Evolutionary conservation across 2,329 filamentous ascomycete genomes (phyloP).

Genomic region (Apiospora arundinis): DNA sequence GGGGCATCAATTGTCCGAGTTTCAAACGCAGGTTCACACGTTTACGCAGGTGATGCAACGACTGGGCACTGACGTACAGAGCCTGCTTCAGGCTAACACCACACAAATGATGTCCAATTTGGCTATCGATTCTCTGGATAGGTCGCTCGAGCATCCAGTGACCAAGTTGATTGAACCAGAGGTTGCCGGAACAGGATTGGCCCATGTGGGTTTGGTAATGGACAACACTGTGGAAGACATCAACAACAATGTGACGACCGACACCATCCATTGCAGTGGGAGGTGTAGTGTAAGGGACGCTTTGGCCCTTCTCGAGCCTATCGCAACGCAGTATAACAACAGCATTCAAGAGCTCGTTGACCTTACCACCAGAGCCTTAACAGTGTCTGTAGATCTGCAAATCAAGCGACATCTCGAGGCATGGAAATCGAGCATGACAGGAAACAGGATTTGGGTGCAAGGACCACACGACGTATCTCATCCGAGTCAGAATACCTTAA

Average conservation of each 20-base stretch:
- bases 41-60: neutral
- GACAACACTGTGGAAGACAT: neutral
- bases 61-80: neutral
- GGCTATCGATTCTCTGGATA: neutral
- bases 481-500: neutral
- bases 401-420: neutral
- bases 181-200: too few relatives aligned
- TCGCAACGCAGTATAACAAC: neutral
- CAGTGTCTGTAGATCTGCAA: neutral
- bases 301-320: neutral
- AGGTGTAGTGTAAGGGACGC: neutral
- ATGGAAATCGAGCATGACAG: neutral
- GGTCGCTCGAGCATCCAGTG: neutral
- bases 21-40: neutral
- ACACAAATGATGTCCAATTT: neutral
- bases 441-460: neutral
- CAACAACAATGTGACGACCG: neutral
- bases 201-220: too few relatives aligned
- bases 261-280: neutral
- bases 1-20: neutral
- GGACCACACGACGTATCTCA: neutral
- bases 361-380: neutral
- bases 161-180: neutral
- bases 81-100: neutral
- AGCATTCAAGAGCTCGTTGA: neutral